Evolutionary conservation across 1,284 basidiomycete species (phyloP), one percentile per base, ranked within the genome.

Genomic region (Rhodotorula sp.): DNA sequence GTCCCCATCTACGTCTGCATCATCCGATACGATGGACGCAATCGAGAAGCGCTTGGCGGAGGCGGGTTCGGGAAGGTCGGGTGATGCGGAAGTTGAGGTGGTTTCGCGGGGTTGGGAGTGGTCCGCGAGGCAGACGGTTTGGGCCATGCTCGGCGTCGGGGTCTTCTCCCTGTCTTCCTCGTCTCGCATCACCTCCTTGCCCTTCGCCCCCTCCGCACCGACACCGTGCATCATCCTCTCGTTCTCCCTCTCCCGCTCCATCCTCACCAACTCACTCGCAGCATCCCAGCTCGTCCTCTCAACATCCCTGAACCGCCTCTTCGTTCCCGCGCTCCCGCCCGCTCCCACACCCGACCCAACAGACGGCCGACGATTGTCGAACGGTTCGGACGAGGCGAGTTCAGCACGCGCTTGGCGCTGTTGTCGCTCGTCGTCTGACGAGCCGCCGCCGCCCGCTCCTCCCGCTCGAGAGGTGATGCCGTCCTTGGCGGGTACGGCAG

Each of bases 241-340:
- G 28, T 55, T 56, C 50, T 26, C 59, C 20, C 54, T 37, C 34
- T 68, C 69, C 28, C 34, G 13, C 18, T 68, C 67, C 11, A 51
- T 26, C 50, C 65, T 13, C 11, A 66, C 48, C 1, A 67, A 44
- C 53, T 67, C 68, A 48, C 61, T 68, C 55, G 62, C 68, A 6
- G 68, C 68, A 24, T 70, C 68, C 71, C 65, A 67, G 7, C 37
- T 61, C 15, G 60, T 64, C 30, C 67, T 48, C 5, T 69, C 70
- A 10, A 53, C 16, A 6, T 64, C 62, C 22, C 69, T 48, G 46
- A 62, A 51, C 28, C 64, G 40, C 22, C 64, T 30, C 52, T 66
- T 69, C 31, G 66, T 71, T 7, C 66, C 70, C 11, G 58, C 61
- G 18, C 61, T 54, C 3, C 64, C 70, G 44, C 66, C 70, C 20